Evolutionary conservation across 2,329 filamentous ascomycete species (phyloP).

Genomic region (Fusarium nanum): DNA sequence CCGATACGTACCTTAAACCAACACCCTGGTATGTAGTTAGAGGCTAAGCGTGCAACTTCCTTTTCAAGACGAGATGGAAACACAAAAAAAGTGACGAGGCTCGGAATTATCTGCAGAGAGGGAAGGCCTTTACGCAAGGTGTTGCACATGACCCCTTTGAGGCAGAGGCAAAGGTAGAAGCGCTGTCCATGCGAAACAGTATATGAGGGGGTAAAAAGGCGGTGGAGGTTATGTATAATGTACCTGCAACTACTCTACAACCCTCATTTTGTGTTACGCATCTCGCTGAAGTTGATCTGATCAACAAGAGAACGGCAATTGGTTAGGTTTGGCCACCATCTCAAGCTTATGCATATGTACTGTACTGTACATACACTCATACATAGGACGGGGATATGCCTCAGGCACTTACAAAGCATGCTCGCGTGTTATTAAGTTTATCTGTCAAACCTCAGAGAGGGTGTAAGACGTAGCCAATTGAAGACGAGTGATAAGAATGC

Average conservation of each 20-base stretch:
- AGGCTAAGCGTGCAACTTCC: slow-evolving; percentile 13
- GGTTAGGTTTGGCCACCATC: background rate
- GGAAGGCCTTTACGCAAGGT: slow-evolving; percentile 15
- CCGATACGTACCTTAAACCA: slow-evolving; percentile 9
- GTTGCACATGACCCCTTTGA: slow-evolving; percentile 39
- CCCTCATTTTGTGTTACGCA: slow-evolving; percentile 21
- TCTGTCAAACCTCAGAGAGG: slow-evolving; percentile 22
- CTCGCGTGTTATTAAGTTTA: slow-evolving; percentile 1
- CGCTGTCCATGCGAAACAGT: slow-evolving; percentile 26
- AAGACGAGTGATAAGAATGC: slow-evolving; percentile 31
- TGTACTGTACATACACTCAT: background rate
- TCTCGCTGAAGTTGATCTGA: slow-evolving; percentile 13
- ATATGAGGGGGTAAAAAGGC: slow-evolving; percentile 28
- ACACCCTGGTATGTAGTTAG: background rate
- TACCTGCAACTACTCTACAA: slow-evolving; percentile 20
- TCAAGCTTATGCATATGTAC: background rate
- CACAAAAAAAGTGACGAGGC: slow-evolving; percentile 16
- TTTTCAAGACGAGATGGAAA: slow-evolving; percentile 9
- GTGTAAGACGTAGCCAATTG: slow-evolving; percentile 26
- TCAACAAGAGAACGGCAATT: slow-evolving; percentile 23
- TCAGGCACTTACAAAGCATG: slow-evolving; percentile 26
- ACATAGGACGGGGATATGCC: slow-evolving; percentile 1
- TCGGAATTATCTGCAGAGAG: slow-evolving; percentile 21
- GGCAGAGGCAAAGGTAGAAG: slow-evolving; percentile 5
- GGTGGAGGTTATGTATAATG: slow-evolving; percentile 30